Evolutionary conservation across 495 filamentous ascomycete genomes (phyloP), one percentile per base, ranked within the genome.

Genomic region (Penicillium parvum): DNA sequence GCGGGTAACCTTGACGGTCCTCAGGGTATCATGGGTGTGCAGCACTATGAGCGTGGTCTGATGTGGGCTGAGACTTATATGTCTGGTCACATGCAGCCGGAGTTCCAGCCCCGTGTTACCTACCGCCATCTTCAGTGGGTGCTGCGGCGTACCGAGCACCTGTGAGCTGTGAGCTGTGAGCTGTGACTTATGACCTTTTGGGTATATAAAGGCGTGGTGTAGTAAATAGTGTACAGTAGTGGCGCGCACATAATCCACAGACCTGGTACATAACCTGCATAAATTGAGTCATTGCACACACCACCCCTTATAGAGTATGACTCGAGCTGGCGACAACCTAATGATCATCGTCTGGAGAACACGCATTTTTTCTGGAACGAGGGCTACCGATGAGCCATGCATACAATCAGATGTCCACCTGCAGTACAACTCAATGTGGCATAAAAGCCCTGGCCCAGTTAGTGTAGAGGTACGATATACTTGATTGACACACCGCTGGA

Each of bases 71-170:
- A 75, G 49, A 72, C 84, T 7, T 73, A 72, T 33, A 65, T 78
- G 42, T 64, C 74, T 7, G 85, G 85, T 1, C 85, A 72, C 37
- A 85, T 84, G 79, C 65, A 82, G 36, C 83, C 85, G 2, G 69
- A 81, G 57, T 85, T 78, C 50, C 77, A 81, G 49, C 83, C 85
- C 3, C 63, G 71, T 4, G 77, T 73, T 7, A 66, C 78, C 3
- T 92, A 85, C 53, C 65, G 85, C 3, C 82, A 89, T 41, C 47
- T 92, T 18, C 80, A 86, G 62, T 84, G 77, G 59, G 47, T 88
- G 58, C 58, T 88, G 17, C 81, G 82, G 0, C 68, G 81, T 12
- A 78, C 82, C n/a, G 47, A 45, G 21, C 55, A 47, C 45, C 46
- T 60, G 16, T 72, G 32, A 61, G 37, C 14, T 39, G 28, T 23